Percentiles rank a stretch among this genome's conserved stretches.
phyloP scores from a whole-genome alignment of 1,284 basidiomycete genomes.

The Lentinus polychrous region DNA sequence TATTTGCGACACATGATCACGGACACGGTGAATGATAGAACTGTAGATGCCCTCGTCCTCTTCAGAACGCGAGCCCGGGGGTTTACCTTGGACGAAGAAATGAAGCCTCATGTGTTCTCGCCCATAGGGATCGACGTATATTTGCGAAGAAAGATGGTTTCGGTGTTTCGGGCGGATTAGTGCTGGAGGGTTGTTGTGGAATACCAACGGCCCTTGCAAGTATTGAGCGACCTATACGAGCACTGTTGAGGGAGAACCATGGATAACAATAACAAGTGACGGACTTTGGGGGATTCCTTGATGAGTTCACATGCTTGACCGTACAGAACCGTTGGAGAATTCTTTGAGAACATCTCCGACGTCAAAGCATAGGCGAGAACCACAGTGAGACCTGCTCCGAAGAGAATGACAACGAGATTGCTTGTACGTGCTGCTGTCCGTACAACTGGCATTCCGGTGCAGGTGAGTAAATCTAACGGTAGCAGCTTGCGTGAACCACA shows the following conservation, averaged over 20 bases:
- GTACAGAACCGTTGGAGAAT: constrained; percentile 88
- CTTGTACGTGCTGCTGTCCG: constrained; percentile 76
- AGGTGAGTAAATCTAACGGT: not conserved
- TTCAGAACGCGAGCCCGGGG: constrained; percentile 26
- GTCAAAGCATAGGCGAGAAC: constrained; percentile 81
- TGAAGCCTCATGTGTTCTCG: constrained; percentile 76
- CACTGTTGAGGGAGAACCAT: not conserved
- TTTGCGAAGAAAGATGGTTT: constrained; percentile 68
- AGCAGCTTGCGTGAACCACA: constrained; percentile 27
- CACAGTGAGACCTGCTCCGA: constrained; percentile 77
- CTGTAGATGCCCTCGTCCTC: constrained; percentile 33
- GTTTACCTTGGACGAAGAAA: constrained; percentile 64
- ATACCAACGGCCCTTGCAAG: constrained; percentile 56
- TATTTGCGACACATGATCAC: constrained; percentile 32
- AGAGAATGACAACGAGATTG: constrained; percentile 76
- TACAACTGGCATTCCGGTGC: constrained; percentile 42
- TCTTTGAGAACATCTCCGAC: constrained; percentile 87
- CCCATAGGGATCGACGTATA: constrained; percentile 61
- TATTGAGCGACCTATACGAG: constrained; percentile 52
- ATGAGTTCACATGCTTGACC: constrained; percentile 83
- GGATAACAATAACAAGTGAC: constrained; percentile 12
- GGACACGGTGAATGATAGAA: constrained; percentile 34
- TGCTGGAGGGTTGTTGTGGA: constrained; percentile 75
- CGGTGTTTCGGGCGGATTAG: constrained; percentile 66
- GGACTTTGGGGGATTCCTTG: constrained; percentile 63